phyloP scores from a whole-genome alignment of 2,329 filamentous ascomycete species.

The Fusarium sp. region DNA sequence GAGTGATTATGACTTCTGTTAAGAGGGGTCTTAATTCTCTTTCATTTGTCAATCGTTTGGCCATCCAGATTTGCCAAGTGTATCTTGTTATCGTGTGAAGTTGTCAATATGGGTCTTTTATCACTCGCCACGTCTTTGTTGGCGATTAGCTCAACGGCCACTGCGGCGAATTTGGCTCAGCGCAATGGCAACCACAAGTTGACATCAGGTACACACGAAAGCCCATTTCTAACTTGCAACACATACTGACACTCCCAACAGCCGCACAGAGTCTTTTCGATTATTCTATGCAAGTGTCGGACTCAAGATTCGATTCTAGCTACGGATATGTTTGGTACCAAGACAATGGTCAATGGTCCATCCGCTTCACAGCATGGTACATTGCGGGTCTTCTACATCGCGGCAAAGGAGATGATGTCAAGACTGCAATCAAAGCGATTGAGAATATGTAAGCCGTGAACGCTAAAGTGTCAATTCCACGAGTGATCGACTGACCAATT shows the following conservation, averaged over 20 bases:
- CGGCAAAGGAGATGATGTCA: conserved; percentile 1
- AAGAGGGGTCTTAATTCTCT: conserved; percentile 9
- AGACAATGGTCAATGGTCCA: conserved; percentile 57
- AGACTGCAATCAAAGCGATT: conserved; percentile 17
- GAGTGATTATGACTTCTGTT: conserved; percentile 1
- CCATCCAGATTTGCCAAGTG: neutral
- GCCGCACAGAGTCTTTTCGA: conserved; percentile 17
- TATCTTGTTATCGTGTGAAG: neutral
- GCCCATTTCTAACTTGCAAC: too few species aligned
- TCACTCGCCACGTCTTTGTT: conserved; percentile 21
- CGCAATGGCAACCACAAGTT: conserved; percentile 19
- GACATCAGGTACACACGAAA: neutral
- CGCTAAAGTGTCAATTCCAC: accelerated
- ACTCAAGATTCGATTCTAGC: conserved; percentile 55
- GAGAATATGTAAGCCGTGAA: conserved; percentile 13
- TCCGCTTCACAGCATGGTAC: conserved; percentile 60
- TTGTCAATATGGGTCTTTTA: conserved; percentile 14
- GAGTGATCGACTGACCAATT: accelerated
- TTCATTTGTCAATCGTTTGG: neutral
- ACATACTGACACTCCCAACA: neutral
- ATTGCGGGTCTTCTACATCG: conserved; percentile 51
- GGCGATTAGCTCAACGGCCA: conserved; percentile 7
- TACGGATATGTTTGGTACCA: conserved; percentile 59
- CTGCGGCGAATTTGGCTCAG: conserved; percentile 13
- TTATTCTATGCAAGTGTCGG: conserved; percentile 55